These are phyloP conservation scores for Syncephalastrum monosporum DNA, from an alignment of 371 early-diverging fungal genomes.

Conservation along the genomic window DNA sequence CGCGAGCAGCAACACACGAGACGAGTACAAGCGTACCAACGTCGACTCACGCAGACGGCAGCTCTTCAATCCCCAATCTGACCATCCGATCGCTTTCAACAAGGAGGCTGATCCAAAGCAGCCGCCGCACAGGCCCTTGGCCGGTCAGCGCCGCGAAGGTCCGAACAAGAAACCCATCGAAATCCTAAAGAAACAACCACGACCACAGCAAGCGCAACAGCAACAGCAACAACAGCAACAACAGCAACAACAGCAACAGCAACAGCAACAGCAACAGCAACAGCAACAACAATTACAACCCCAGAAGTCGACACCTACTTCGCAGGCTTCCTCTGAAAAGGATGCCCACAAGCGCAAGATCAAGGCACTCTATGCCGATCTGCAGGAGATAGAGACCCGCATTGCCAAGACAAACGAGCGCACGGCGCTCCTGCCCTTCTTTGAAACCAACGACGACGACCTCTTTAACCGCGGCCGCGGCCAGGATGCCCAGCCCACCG, in stretches of 20 bases:
- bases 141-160: slow-evolving; percentile 11
- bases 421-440: slow-evolving; percentile 13
- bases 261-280: slow-evolving; percentile 10
- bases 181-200: not conserved
- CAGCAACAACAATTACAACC: slow-evolving; percentile 9
- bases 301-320: not conserved
- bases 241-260: slow-evolving; percentile 7
- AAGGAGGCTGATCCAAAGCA: slow-evolving; percentile 6
- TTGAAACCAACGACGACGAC: slow-evolving; percentile 6
- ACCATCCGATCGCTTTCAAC: slow-evolving; percentile 42
- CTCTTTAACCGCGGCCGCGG: slow-evolving; percentile 6
- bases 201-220: not conserved
- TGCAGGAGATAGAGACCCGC: slow-evolving; percentile 30
- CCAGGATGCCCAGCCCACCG: not conserved
- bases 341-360: slow-evolving; percentile 18
- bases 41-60: slow-evolving; percentile 20
- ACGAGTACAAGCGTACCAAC: not conserved
- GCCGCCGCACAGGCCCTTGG: slow-evolving; percentile 4
- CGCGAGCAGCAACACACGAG: no score
- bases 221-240: slow-evolving; percentile 12
- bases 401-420: slow-evolving; percentile 16
- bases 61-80: slow-evolving; percentile 37
- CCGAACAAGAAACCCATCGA: slow-evolving; percentile 1
- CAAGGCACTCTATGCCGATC: slow-evolving; percentile 20
- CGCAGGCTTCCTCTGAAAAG: not conserved